phyloP scores from a whole-genome alignment of 306 rosid species.

The Mucuna pruriens region DNA sequence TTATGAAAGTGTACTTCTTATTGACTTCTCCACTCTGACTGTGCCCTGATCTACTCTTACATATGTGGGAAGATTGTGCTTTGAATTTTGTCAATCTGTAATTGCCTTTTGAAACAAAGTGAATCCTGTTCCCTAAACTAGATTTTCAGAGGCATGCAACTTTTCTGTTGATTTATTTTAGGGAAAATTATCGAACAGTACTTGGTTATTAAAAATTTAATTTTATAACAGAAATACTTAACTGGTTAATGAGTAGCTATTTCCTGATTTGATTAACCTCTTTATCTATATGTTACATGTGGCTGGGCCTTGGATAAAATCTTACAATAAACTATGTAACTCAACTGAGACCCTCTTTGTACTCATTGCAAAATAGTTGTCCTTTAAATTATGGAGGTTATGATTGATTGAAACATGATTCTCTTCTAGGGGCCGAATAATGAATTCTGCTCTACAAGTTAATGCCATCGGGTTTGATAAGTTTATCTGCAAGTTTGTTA shows the following conservation, averaged over 20 bases:
- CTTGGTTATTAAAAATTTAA: background rate
- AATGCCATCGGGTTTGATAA: too few relatives aligned
- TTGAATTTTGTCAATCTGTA: background rate
- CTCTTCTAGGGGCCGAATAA: too few relatives aligned
- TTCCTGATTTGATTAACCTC: background rate
- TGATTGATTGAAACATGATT: too few relatives aligned
- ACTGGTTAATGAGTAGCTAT: background rate
- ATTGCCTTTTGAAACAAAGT: background rate
- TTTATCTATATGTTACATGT: background rate
- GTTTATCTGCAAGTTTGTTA: too few relatives aligned
- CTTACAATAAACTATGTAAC: background rate
- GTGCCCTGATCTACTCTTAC: background rate
- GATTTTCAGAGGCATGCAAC: background rate
- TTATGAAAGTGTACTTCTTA: background rate
- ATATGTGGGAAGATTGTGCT: background rate
- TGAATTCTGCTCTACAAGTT: too few relatives aligned
- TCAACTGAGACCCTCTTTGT: background rate
- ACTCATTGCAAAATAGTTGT: background rate
- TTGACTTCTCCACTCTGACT: background rate
- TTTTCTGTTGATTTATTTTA: background rate
- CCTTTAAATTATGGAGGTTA: too few relatives aligned
- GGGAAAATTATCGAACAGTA: background rate
- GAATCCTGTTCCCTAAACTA: background rate
- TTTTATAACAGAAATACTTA: background rate
- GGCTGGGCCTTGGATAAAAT: background rate